Evolutionary conservation across 768 basidiomycete genomes (phyloP), one percentile per base, ranked within the genome.

Genomic region (Leccinum obscurum): DNA sequence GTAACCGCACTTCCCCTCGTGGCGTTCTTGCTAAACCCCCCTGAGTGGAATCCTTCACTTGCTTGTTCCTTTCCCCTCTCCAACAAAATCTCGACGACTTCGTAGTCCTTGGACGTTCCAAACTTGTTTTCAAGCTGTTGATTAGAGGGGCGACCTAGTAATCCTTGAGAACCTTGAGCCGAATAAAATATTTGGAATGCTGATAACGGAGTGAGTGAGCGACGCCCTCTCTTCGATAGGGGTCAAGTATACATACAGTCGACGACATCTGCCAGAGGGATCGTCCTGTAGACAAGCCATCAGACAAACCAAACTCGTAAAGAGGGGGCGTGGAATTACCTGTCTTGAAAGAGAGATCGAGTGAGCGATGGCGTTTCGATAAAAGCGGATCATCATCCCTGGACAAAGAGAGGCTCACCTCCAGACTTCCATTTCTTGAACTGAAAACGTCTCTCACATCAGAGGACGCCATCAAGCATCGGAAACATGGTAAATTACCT

Each of bases 51-150:
- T 22, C 76, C 79, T 20, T 88, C 87, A 11, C 77, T 76, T 4
- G 77, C 58, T 66, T 90, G 84, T 55, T 81, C 77, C 57, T 74
- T 82, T 49, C 93, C 93, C 59, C 84, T 83, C 71, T 84, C 66
- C 59, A 95, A 78, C 60, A 94, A 79, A 22, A 71, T 70, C 52
- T 74, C 68, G 46, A 90, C 75, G 9, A 89, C 87, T 2, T 90
- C 90, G 20, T 77, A 70, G 46, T 92, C 86, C 52, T 85, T 87
- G 65, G 77, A 72, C 3, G 87, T 83, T 17, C 80, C 85, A 64
- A 95, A 95, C 37, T 77, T 77, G 57, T 75, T 88, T 48, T 93
- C 90, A 58, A 95, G 85, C 67, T 92, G 87, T 70, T 95, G 93
- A 53, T 89, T 85, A n/a, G 92, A 93, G 11, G 90, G 80, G 55